Conservation (phyloP, 2,329 filamentous ascomycete genomes). For the Penicillium sp. region DNA sequence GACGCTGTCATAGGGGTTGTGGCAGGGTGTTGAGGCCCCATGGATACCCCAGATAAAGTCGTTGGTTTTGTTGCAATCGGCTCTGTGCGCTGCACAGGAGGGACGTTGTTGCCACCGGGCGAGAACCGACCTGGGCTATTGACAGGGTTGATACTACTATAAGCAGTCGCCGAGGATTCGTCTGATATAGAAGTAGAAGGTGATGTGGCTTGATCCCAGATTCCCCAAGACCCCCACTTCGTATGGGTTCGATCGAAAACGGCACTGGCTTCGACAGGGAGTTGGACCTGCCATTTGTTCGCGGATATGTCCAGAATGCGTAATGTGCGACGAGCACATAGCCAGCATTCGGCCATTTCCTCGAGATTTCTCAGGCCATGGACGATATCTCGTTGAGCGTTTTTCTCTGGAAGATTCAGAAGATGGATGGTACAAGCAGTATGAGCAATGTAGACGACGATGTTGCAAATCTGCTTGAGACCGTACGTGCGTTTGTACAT, state of each 20-base stretch:
- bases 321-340: constrained; percentile 82
- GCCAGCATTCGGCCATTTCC: constrained; percentile 94
- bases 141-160: constrained; percentile 19
- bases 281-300: constrained; percentile 84
- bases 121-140: constrained; percentile 24
- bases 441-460: constrained; percentile 93
- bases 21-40: constrained; percentile 21
- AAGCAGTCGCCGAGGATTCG: constrained; percentile 26
- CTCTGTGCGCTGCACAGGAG: constrained; percentile 12
- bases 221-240: constrained; percentile 74
- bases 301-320: constrained; percentile 83
- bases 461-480: constrained; percentile 91
- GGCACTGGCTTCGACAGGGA: constrained; percentile 79
- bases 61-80: constrained; percentile 9
- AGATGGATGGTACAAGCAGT: constrained; percentile 94
- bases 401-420: constrained; percentile 90
- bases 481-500: constrained; percentile 93
- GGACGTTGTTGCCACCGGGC: constrained; percentile 9
- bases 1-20: constrained; percentile 20
- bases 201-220: constrained; percentile 46
- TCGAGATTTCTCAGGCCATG: constrained; percentile 91
- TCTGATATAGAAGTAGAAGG: constrained; percentile 33
- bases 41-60: constrained; percentile 12
- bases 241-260: constrained; percentile 78
- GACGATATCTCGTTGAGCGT: constrained; percentile 83